Evolutionary conservation across 2,329 filamentous ascomycete genomes (phyloP).

Genomic region (Aspergillus uvarum): DNA sequence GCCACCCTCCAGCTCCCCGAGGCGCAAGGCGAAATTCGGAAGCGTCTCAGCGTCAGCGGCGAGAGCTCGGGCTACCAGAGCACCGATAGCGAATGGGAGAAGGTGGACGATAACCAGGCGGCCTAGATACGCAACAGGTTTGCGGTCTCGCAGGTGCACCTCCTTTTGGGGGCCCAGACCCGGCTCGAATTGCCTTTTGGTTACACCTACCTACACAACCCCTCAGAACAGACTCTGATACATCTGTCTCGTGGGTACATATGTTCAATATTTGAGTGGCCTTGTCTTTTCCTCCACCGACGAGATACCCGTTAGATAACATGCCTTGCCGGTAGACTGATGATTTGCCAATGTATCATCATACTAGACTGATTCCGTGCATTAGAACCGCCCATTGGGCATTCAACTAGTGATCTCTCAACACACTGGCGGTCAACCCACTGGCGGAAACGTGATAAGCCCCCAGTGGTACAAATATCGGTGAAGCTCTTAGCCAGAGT

Average conservation of each 20-base stretch:
- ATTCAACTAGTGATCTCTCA: not conserved
- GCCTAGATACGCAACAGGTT: constrained; percentile 6
- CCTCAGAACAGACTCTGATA: not conserved
- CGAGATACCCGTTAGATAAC: constrained; percentile 18
- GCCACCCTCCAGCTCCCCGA: constrained; percentile 52
- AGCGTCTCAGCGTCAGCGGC: constrained; percentile 47
- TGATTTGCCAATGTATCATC: not conserved
- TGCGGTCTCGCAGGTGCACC: not conserved
- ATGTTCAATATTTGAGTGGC: constrained; percentile 1
- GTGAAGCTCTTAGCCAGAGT: not conserved
- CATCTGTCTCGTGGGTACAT: not conserved
- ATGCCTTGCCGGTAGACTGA: constrained; percentile 1
- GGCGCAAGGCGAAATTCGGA: constrained; percentile 41
- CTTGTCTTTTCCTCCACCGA: constrained; percentile 7
- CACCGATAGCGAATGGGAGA: constrained; percentile 98
- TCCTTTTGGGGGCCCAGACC: not conserved
- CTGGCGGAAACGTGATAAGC: not conserved
- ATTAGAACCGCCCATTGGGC: not conserved
- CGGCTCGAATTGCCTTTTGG: not conserved
- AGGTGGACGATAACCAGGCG: constrained; percentile 60
- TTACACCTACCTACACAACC: not conserved
- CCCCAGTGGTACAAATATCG: not conserved
- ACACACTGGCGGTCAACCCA: not conserved
- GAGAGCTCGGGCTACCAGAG: constrained; percentile 61
- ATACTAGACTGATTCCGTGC: not conserved